Conservation (phyloP, 495 filamentous ascomycete species). For the Durotheca rogersii region DNA sequence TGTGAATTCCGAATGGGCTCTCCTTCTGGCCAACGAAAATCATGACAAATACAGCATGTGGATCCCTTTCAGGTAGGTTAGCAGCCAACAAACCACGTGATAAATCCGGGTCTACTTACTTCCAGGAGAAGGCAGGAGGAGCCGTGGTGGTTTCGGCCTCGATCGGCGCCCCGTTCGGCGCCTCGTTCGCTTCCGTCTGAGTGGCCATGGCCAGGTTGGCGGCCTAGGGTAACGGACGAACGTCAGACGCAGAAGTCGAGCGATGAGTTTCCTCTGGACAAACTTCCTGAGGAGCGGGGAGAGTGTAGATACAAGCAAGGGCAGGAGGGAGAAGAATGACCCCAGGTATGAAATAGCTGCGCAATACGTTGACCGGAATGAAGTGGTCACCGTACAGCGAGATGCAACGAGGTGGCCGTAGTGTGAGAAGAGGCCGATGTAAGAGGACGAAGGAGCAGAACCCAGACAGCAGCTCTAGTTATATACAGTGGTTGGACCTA, state of each 20-base stretch:
- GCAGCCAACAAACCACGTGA: background rate
- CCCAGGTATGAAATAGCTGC: too few species aligned
- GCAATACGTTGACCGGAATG: too few species aligned
- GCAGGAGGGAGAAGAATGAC: too few species aligned
- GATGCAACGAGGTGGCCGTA: too few species aligned
- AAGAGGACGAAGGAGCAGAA: too few species aligned
- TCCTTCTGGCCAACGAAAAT: constrained; percentile 52
- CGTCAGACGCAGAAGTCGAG: background rate
- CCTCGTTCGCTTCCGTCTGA: constrained; percentile 3
- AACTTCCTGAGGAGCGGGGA: too few species aligned
- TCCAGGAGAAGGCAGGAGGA: constrained; percentile 28
- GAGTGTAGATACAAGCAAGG: too few species aligned
- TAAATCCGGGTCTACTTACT: constrained; percentile 25
- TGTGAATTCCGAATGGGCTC: constrained; percentile 54
- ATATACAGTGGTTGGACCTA: too few species aligned
- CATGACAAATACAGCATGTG: constrained; percentile 56
- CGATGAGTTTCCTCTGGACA: too few species aligned
- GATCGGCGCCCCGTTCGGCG: background rate
- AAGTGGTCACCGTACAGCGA: too few species aligned
- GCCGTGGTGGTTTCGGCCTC: background rate
- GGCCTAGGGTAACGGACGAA: background rate
- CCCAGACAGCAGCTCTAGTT: too few species aligned
- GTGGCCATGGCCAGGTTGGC: background rate
- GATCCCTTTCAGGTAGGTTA: constrained; percentile 38
- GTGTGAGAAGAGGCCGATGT: too few species aligned